These are phyloP conservation scores for Spathaspora boniae DNA, from an alignment of 805 yeast species.

Conservation along the genomic window DNA sequence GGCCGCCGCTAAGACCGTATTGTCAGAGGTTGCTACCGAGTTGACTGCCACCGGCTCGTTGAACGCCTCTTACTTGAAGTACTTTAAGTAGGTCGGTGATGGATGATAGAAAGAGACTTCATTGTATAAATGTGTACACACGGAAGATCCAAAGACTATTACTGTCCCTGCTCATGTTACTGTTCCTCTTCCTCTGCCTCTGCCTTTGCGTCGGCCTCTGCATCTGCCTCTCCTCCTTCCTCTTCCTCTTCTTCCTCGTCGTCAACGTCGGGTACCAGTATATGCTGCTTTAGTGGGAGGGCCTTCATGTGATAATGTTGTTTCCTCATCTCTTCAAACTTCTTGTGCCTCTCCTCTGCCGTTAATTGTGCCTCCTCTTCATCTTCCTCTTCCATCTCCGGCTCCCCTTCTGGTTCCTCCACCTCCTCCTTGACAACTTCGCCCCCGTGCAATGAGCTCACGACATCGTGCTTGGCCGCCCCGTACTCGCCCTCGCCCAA, in stretches of 20 bases:
- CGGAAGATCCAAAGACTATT: background rate
- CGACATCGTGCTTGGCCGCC: no score
- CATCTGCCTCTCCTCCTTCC: background rate
- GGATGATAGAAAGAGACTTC: conserved; percentile 4
- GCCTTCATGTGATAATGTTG: conserved; percentile 68
- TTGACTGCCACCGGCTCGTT: conserved; percentile 53
- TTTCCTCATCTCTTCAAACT: conserved; percentile 77
- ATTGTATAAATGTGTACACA: background rate
- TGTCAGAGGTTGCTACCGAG: conserved; percentile 53
- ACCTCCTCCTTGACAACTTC: conserved; percentile 29
- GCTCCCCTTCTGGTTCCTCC: conserved; percentile 15
- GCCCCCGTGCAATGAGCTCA: conserved; percentile 41
- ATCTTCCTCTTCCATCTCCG: conserved; percentile 25
- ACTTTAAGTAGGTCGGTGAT: conserved; percentile 42
- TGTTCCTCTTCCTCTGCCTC: no score
- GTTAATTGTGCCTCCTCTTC: conserved; percentile 35
- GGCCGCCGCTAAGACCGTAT: conserved; percentile 57
- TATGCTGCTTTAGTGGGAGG: conserved; percentile 39
- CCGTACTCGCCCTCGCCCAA: conserved; percentile 55
- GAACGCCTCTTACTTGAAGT: conserved; percentile 50
- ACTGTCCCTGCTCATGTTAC: no score
- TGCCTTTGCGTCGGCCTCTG: background rate
- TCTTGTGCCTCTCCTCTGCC: conserved; percentile 59
- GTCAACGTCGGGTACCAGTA: conserved; percentile 23
- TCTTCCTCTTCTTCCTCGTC: conserved; percentile 12